These are phyloP conservation scores for Symbiotaphrina buchneri DNA, from an alignment of 495 filamentous ascomycete genomes.

Conservation along the genomic window DNA sequence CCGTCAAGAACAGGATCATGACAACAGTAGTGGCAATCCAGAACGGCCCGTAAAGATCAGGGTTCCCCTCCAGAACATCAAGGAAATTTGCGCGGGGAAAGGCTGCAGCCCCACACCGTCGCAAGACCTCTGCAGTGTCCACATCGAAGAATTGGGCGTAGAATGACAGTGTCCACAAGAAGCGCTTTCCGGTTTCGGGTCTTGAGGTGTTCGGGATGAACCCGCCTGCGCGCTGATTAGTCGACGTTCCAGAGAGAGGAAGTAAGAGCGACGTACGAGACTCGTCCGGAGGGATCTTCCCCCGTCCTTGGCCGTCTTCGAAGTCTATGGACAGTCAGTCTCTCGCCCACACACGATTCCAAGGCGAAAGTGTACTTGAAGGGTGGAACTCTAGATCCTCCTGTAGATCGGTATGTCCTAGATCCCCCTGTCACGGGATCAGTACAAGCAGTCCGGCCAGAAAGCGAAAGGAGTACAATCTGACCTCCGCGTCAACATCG, in stretches of 20 bases:
- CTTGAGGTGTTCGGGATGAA: slow-evolving; percentile 29
- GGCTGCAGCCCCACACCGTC: slow-evolving; percentile 61
- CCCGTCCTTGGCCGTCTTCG: slow-evolving; percentile 11
- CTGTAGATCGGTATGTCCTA: slow-evolving; percentile 93
- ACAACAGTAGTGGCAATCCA: slow-evolving; percentile 98
- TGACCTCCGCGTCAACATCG: slow-evolving; percentile 80
- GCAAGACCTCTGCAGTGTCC: slow-evolving; percentile 68
- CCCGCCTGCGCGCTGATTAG: slow-evolving; percentile 3
- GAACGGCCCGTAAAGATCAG: slow-evolving; percentile 85
- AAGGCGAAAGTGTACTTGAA: slow-evolving; percentile 35
- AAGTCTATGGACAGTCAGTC: slow-evolving; percentile 9
- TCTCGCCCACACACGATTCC: too few species aligned
- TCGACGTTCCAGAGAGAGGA: background rate
- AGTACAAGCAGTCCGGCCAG: too few species aligned
- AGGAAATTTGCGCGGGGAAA: slow-evolving; percentile 87
- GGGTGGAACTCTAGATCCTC: slow-evolving; percentile 98
- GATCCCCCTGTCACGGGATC: slow-evolving; percentile 68
- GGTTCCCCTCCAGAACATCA: slow-evolving; percentile 90
- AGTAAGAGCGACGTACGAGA: slow-evolving; percentile 1
- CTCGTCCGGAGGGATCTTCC: slow-evolving; percentile 11
- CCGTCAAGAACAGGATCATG: slow-evolving; percentile 82
- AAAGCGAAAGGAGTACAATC: slow-evolving; percentile 1
- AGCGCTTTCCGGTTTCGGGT: slow-evolving; percentile 45
- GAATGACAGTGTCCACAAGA: slow-evolving; percentile 79
- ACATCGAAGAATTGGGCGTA: slow-evolving; percentile 98